These are phyloP conservation scores for Calendula officinalis DNA, from an alignment of 129 eudicot genomes.

Conservation along the genomic window DNA sequence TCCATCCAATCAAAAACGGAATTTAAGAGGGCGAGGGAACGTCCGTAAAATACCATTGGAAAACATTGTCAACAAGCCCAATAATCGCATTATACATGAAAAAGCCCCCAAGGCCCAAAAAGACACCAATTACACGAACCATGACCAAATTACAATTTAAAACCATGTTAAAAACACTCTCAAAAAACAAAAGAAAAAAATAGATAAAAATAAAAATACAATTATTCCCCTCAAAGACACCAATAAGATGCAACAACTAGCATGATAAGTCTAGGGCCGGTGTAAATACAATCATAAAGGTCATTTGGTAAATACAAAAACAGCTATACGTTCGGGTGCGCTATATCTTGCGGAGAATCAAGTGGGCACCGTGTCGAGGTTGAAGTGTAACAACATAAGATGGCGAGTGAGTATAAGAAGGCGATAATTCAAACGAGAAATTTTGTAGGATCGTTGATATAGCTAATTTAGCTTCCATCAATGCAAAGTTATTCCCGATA, in stretches of 20 bases:
- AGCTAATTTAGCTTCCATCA: constrained; percentile 55
- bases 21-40: no score
- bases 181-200: background rate
- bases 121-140: constrained; percentile 13
- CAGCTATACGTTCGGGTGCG: constrained; percentile 2
- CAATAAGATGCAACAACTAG: background rate
- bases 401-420: constrained; percentile 60
- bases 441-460: constrained; percentile 43
- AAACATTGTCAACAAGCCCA: background rate
- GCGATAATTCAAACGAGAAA: constrained; percentile 52
- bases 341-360: constrained; percentile 39
- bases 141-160: constrained; percentile 12
- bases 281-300: background rate
- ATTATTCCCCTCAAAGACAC: constrained; percentile 12
- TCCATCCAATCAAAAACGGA: no score
- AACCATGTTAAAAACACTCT: constrained; percentile 19
- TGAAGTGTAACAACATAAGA: constrained; percentile 37
- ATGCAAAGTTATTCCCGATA: constrained; percentile 62
- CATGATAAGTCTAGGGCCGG: constrained; percentile 6
- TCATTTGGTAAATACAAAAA: background rate
- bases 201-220: no score
- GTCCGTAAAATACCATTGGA: background rate
- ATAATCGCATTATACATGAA: background rate
- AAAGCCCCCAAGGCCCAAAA: constrained; percentile 7
- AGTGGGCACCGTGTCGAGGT: constrained; percentile 51